phyloP scores from a whole-genome alignment of 495 filamentous ascomycete genomes.

The Talaromyces proteolyticus region DNA sequence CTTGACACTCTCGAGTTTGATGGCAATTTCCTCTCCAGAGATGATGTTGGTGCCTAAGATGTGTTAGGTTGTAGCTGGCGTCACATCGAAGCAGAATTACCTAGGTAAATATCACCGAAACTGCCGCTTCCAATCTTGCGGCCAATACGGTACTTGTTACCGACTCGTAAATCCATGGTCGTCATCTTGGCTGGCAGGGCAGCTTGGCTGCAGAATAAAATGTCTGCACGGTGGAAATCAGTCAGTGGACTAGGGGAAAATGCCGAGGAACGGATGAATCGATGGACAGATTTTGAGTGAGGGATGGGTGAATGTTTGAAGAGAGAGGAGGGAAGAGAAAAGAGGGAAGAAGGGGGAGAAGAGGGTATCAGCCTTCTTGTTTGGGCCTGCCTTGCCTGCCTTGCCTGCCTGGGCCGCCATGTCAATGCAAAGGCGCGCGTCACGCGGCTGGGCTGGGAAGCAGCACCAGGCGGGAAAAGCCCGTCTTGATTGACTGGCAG shows the following conservation, averaged over 20 bases:
- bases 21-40: constrained; percentile 98
- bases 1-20: constrained; percentile 99
- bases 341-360: constrained; percentile 11
- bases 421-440: neutral
- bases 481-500: too few relatives aligned
- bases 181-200: constrained; percentile 34
- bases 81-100: constrained; percentile 34
- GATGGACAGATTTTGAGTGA: constrained; percentile 5
- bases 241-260: constrained; percentile 6
- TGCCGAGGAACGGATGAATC: constrained; percentile 10
- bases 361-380: neutral
- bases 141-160: constrained; percentile 99
- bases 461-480: too few relatives aligned
- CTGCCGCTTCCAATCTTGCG: constrained; percentile 98
- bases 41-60: constrained; percentile 93
- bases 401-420: neutral
- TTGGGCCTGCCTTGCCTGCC: neutral
- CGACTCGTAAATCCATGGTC: constrained; percentile 86
- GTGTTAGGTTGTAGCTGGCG: neutral
- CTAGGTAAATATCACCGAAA: constrained; percentile 99
- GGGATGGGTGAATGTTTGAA: constrained; percentile 12
- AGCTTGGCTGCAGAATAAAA: constrained; percentile 6
- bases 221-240: neutral
- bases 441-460: constrained; percentile 1
- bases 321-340: constrained; percentile 11